phyloP scores from a whole-genome alignment of 2,329 filamentous ascomycete species.

The Didymella lethalis region DNA sequence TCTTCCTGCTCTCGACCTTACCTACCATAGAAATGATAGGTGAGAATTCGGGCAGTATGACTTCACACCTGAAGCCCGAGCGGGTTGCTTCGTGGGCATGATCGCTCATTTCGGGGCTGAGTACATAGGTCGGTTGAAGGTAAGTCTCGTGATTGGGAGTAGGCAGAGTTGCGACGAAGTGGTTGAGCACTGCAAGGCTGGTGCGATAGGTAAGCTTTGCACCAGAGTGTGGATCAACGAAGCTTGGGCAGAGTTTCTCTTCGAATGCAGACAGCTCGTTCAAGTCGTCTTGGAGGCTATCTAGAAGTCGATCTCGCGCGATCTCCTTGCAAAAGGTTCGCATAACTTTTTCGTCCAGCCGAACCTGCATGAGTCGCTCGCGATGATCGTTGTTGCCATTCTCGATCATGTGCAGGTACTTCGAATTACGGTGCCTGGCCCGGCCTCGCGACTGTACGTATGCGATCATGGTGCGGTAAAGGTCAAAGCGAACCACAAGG shows the following conservation, averaged over 20 bases:
- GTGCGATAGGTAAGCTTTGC: conserved; percentile 81
- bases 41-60: conserved; percentile 77
- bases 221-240: conserved; percentile 70
- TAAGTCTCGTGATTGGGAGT: conserved; percentile 57
- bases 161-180: conserved; percentile 75
- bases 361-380: conserved; percentile 65
- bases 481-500: conserved; percentile 78
- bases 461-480: conserved; percentile 89
- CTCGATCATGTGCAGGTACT: conserved; percentile 87
- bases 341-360: conserved; percentile 67
- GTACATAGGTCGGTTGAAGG: conserved; percentile 66
- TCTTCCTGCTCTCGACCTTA: conserved; percentile 70
- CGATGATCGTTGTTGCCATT: conserved; percentile 68
- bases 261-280: conserved; percentile 65
- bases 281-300: conserved; percentile 65
- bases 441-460: conserved; percentile 93
- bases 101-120: conserved; percentile 46
- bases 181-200: conserved; percentile 73
- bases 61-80: conserved; percentile 67
- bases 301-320: conserved; percentile 75
- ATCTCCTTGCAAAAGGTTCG: conserved; percentile 78
- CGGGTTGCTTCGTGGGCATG: conserved; percentile 19
- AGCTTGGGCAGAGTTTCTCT: conserved; percentile 58
- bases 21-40: conserved; percentile 74
- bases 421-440: conserved; percentile 78